Evolutionary conservation across 441 rosid species (phyloP), one percentile per base, ranked within the genome.

Genomic region (Erodium texanum): DNA sequence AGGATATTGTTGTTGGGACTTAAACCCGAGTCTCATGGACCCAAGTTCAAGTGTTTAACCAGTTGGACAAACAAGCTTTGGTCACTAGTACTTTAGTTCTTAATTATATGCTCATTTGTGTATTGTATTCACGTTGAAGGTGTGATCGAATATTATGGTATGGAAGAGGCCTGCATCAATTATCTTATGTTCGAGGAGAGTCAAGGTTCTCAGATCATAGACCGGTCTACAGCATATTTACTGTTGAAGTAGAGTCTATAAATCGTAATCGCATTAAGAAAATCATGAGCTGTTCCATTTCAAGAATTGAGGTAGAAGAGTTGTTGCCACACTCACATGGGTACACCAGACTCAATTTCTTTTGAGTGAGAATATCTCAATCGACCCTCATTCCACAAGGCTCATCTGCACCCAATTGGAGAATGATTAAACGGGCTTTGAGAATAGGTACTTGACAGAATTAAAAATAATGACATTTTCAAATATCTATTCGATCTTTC

Each of bases 111-210:
- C 34, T 29, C 3, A 29, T 29, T 1, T 29, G 34, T 29, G 7
- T 15, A 22, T 65, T 58, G 23, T 22, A 38, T 41, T 48, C 36
- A 45, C 68, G 6, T 61, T 80, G 75, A 65, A 94, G 99, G 99
- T 95, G 99, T 78, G 99, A 95, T 76, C 97, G 98, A 12, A 89
- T 92, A 73, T 78, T 95, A 43, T 95, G 99, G 99, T 74, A 85
- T 24, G 99, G 99, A 70, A 81, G 79, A 79, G 99, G 98, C 67
- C 82, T 95, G 64, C 32, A 54, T 74, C 98, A 89, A 73, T 77
- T 95, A 71, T 87, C 97, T 14, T 92, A 95, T 71, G 99, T 90
- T 59, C 86, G 98, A 10, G 99, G n/a, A n/a, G n/a, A n/a, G n/a
- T n/a, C n/a, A n/a, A n/a, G n/a, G n/a, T n/a, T n/a, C n/a, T n/a